Conservation (phyloP, 192 early-diverging fungal genomes). For the Diversispora epigaea region DNA sequence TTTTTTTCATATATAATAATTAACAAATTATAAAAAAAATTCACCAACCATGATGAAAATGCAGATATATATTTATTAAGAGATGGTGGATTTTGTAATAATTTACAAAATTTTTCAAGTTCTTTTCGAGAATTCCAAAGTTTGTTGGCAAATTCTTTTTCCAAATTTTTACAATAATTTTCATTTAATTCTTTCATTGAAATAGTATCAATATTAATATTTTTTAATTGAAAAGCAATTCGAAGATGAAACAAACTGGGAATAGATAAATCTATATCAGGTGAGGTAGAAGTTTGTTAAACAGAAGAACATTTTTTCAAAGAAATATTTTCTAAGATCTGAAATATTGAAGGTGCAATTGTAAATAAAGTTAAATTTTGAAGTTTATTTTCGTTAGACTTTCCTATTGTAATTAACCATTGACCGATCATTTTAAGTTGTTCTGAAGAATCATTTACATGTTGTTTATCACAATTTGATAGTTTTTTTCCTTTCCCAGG, state of each 20-base stretch:
- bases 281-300: too few relatives aligned
- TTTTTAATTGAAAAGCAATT: too few relatives aligned
- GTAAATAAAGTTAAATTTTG: background rate
- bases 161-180: background rate
- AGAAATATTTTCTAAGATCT: background rate
- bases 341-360: background rate
- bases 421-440: background rate
- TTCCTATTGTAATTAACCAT: slow-evolving; percentile 4
- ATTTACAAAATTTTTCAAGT: background rate
- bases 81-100: background rate
- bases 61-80: background rate
- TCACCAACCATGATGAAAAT: background rate
- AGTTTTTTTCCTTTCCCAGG: background rate
- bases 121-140: background rate
- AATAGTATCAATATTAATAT: too few relatives aligned
- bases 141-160: background rate
- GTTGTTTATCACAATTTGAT: background rate
- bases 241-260: too few relatives aligned
- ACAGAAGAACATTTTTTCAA: too few relatives aligned
- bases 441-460: background rate
- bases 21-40: background rate
- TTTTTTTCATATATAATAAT: background rate
- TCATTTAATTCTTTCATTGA: background rate
- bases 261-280: too few relatives aligned
- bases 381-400: background rate